phyloP scores from a whole-genome alignment of 306 rosid species.

The Malus fusca region DNA sequence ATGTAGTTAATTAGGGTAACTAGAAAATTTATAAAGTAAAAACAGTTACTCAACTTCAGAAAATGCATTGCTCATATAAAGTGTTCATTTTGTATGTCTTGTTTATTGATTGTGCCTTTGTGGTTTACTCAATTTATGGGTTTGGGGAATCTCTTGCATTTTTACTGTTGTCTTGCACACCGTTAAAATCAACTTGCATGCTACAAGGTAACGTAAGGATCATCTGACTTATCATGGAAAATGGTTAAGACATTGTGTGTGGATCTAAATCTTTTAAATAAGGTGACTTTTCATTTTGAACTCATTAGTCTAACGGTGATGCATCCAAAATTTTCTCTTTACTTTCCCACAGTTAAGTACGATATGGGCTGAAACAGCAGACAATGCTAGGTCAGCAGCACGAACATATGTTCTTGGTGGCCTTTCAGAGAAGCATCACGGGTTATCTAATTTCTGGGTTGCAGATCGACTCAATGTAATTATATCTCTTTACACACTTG shows the following conservation, averaged over 20 bases:
- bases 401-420: conserved; percentile 85
- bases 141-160: neutral
- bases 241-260: neutral
- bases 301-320: neutral
- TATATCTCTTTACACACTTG: conserved; percentile 15
- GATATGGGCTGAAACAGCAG: conserved; percentile 98
- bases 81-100: neutral
- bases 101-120: neutral
- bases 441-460: conserved; percentile 71
- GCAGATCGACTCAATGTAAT: conserved; percentile 83
- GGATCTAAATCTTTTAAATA: neutral
- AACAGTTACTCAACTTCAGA: neutral
- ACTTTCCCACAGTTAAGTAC: conserved; percentile 66
- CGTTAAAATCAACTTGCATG: neutral
- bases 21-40: neutral
- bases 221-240: neutral
- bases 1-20: neutral
- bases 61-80: neutral
- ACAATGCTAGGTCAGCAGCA: conserved; percentile 90
- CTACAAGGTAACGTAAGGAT: neutral
- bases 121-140: neutral
- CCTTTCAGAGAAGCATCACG: conserved; percentile 77
- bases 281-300: neutral
- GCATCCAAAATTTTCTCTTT: neutral
- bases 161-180: neutral